A percentile compares a stretch with the other conserved stretches of the same genome.
phyloP scores from a whole-genome alignment of 2,329 filamentous ascomycete genomes.

The Orbilia quercus region DNA sequence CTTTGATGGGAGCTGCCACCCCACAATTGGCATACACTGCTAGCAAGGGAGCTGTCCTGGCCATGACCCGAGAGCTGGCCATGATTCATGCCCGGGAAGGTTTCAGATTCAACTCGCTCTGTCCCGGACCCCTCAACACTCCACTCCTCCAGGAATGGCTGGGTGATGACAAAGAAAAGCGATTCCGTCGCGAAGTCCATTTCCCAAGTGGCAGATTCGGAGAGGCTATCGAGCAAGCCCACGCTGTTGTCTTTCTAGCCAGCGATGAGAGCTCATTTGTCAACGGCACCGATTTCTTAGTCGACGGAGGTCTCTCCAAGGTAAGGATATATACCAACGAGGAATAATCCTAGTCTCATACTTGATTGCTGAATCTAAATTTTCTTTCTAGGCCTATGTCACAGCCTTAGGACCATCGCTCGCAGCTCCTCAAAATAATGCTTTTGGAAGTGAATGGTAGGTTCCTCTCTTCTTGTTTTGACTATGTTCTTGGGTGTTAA shows the following conservation, averaged over 20 bases:
- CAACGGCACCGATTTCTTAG: constrained; percentile 90
- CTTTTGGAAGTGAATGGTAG: constrained; percentile 60
- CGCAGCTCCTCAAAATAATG: constrained; percentile 71
- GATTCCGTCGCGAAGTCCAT: constrained; percentile 83
- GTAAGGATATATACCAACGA: constrained; percentile 60
- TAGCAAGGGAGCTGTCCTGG: constrained; percentile 90
- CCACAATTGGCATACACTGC: constrained; percentile 93
- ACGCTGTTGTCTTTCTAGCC: constrained; percentile 86
- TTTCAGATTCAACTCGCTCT: constrained; percentile 89
- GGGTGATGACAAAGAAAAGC: constrained; percentile 84
- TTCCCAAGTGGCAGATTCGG: constrained; percentile 90
- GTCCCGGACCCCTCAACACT: constrained; percentile 91
- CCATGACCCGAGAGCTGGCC: constrained; percentile 87
- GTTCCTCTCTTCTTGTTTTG: background rate
- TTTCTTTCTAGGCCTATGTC: constrained; percentile 74
- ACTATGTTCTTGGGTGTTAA: background rate
- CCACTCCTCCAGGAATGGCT: constrained; percentile 93
- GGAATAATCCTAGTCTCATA: background rate
- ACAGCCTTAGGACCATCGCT: constrained; percentile 72
- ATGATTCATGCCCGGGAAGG: constrained; percentile 92
- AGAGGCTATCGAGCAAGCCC: constrained; percentile 92
- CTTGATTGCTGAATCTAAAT: constrained; percentile 8
- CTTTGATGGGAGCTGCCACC: constrained; percentile 84
- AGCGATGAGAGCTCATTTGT: constrained; percentile 90
- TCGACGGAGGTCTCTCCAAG: constrained; percentile 95